Evolutionary conservation across 2,329 filamentous ascomycete genomes (phyloP).

Genomic region (Biscogniauxia mediterranea): DNA sequence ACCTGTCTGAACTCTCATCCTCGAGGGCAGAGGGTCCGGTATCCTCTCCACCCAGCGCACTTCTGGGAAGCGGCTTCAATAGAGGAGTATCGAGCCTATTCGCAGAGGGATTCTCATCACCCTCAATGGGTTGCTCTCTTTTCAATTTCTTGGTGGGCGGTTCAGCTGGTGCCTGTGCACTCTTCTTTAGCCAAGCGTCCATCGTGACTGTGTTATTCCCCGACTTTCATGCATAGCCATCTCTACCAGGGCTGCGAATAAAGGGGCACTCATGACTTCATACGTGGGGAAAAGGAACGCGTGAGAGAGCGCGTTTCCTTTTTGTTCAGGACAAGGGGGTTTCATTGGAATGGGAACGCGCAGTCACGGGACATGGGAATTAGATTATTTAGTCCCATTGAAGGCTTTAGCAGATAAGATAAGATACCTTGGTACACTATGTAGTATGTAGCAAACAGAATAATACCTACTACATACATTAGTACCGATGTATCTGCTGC

Average conservation of each 20-base stretch:
- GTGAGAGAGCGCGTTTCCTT: constrained; percentile 14
- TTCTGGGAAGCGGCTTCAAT: constrained; percentile 13
- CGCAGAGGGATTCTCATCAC: constrained; percentile 36
- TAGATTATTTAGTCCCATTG: background rate
- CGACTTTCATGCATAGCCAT: constrained; percentile 6
- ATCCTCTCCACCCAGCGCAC: constrained; percentile 9
- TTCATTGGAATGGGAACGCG: constrained; percentile 5
- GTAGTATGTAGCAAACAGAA: no score
- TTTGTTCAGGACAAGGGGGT: background rate
- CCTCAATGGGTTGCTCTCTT: constrained; percentile 28
- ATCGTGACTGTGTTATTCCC: constrained; percentile 17
- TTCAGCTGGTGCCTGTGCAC: constrained; percentile 13
- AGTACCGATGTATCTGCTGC: background rate
- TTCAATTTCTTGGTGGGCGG: constrained; percentile 38
- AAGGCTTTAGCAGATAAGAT: background rate
- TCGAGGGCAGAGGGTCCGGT: constrained; percentile 35
- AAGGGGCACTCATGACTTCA: constrained; percentile 12
- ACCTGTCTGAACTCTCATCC: constrained; percentile 26
- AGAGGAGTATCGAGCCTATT: constrained; percentile 14
- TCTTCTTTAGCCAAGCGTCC: constrained; percentile 30
- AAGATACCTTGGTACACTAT: background rate
- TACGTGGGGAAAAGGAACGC: constrained; percentile 14
- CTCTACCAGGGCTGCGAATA: background rate
- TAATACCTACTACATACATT: no score
- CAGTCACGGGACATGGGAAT: background rate